Evolutionary conservation across 306 rosid genomes (phyloP), one percentile per base, ranked within the genome.

Genomic region (Vigna radiata): DNA sequence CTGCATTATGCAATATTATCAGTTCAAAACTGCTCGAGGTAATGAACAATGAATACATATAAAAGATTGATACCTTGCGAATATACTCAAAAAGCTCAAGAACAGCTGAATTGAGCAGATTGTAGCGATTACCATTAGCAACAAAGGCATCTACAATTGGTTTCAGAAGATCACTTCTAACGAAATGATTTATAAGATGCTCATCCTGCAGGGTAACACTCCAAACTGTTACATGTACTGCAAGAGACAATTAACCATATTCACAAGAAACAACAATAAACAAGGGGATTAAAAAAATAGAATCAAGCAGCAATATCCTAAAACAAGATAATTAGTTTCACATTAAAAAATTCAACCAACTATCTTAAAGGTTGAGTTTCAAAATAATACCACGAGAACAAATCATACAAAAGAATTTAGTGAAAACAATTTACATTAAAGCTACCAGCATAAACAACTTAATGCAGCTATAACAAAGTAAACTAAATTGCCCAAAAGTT

Each of bases 21-120:
- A 78, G 50, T 46, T 21, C 46, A 74, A 21, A 47, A 71, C 39
- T 25, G 69, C 55, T 17, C 27, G 55, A 60, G 61, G 70, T 37
- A 83, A 44, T 66, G 65, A 72, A 44, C 79, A 59, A 68, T 10
- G 14, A 65, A 72, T 31, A 68, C 43, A 80, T 49, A 70, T 62
- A 71, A 66, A 69, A 81, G 50, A 77, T 72, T 4, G 65, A 70
- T 70, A 95, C 98, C 97, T 92, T 90, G 55, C 84, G 82, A 60
- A 95, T 90, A 84, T 80, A 95, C 86, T 95, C 98, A 72, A 95
- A 86, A 83, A 95, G 97, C 59, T 92, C 97, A 58, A 95, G 86
- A 83, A 92, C 85, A 43, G 96, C 93, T 37, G 98, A 95, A 73
- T 95, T 90, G 50, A 95, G 97, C 84, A 95, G 91, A 84, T 95